A percentile compares a stretch with the other conserved stretches of the same genome.
Conservation (phyloP, 2,329 filamentous ascomycete species). For the Helicocarpus griseus region DNA sequence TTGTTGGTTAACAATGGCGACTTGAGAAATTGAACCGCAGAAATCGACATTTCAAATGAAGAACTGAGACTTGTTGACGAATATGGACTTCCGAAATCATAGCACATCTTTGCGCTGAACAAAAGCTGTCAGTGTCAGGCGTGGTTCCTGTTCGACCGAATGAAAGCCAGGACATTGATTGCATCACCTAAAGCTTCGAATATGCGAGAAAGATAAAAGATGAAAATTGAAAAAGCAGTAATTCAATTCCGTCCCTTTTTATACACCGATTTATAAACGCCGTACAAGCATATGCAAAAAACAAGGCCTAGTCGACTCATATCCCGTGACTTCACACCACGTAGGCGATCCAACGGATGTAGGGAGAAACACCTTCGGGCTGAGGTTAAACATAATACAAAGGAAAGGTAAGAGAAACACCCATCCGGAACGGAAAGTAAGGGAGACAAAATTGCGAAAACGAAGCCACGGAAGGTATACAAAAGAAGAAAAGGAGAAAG, state of each 20-base stretch:
- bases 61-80: no score
- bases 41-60: no score
- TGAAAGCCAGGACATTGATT: no score
- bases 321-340: not conserved
- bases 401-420: not conserved
- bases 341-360: not conserved
- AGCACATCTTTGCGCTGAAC: not conserved
- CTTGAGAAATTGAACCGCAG: no score
- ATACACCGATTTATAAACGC: slow-evolving; percentile 4
- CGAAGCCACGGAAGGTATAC: not conserved
- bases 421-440: not conserved
- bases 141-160: no score
- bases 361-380: not conserved
- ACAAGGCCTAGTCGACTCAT: not conserved
- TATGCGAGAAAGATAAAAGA: not conserved
- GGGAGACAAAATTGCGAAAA: not conserved
- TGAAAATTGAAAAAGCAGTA: not conserved
- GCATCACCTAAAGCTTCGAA: no score
- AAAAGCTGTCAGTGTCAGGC: not conserved
- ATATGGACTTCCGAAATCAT: not conserved
- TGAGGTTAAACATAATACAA: not conserved
- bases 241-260: slow-evolving; percentile 2
- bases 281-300: not conserved
- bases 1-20: no score
- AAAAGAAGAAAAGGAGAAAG: not conserved